Evolutionary conservation across 2,329 filamentous ascomycete species (phyloP).

Genomic region (Fonsecaea erecta): DNA sequence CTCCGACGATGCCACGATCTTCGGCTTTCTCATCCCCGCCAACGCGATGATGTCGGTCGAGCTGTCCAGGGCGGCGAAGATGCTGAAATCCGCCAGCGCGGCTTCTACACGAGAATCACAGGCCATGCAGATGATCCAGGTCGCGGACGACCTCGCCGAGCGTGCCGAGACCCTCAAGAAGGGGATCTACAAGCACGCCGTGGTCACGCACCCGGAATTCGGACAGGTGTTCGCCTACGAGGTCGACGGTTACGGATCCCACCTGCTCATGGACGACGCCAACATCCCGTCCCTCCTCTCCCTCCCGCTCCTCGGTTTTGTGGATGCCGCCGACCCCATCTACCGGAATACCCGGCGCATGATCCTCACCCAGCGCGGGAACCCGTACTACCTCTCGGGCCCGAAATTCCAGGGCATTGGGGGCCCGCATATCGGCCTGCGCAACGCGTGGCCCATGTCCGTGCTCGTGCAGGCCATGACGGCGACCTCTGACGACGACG

Average conservation of each 20-base stretch:
- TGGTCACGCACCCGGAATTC: conserved; percentile 59
- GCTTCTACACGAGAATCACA: conserved; percentile 6
- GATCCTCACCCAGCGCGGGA: conserved; percentile 73
- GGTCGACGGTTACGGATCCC: conserved; percentile 67
- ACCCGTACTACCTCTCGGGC: conserved; percentile 87
- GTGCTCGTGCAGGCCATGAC: conserved; percentile 90
- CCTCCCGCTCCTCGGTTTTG: conserved; percentile 60
- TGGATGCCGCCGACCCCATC: conserved; percentile 63
- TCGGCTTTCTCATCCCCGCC: conserved; percentile 92
- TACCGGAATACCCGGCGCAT: conserved; percentile 90
- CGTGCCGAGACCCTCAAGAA: conserved; percentile 70
- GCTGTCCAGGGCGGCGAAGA: conserved; percentile 71
- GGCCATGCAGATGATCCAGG: conserved; percentile 41
- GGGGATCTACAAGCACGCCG: conserved; percentile 82
- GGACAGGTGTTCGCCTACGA: conserved; percentile 68
- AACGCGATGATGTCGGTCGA: conserved; percentile 97
- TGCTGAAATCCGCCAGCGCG: conserved; percentile 60
- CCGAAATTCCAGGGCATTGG: conserved; percentile 83
- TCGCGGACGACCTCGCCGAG: conserved; percentile 55
- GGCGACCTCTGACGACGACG: no score
- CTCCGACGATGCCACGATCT: conserved; percentile 90
- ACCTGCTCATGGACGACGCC: conserved; percentile 68
- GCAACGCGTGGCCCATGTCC: conserved; percentile 96
- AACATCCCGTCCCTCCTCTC: conserved; percentile 67
- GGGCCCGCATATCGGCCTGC: conserved; percentile 77